phyloP scores from a whole-genome alignment of 2,329 filamentous ascomycete species.

The Trichophyton schoenleinii region DNA sequence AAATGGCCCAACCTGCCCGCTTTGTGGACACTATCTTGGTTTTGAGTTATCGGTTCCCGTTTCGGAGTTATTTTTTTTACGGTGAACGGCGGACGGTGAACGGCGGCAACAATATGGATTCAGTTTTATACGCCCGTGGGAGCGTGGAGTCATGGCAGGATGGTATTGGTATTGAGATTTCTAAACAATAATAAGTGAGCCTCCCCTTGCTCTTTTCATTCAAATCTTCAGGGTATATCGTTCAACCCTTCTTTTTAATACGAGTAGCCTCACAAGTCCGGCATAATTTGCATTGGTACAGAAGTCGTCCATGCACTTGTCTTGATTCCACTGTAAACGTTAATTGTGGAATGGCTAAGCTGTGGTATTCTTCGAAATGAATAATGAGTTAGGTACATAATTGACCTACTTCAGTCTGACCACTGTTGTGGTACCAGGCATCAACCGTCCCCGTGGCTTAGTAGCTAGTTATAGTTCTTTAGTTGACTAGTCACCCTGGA shows the following conservation, averaged over 20 bases:
- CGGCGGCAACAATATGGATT: background rate
- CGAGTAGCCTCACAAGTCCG: no score
- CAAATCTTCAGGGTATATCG: background rate
- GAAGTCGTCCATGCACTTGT: background rate
- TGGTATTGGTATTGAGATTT: background rate
- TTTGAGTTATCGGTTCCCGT: conserved; percentile 41
- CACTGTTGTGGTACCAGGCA: no score
- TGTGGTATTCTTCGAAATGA: no score
- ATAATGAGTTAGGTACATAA: no score
- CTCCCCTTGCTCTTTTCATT: background rate
- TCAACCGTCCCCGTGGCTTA: no score
- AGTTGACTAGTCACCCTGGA: background rate
- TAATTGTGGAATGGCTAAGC: no score
- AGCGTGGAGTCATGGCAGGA: conserved; percentile 3
- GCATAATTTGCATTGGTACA: background rate
- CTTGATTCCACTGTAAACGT: no score
- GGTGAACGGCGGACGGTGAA: background rate
- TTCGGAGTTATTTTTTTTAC: background rate
- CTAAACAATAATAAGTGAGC: background rate
- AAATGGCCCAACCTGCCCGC: conserved; percentile 83
- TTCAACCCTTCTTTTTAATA: background rate
- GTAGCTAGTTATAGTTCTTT: no score
- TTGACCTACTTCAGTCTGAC: no score
- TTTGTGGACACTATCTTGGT: conserved; percentile 91
- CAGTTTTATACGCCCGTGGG: background rate